Percentiles rank a stretch among this genome's conserved stretches.
phyloP scores from a whole-genome alignment of 345 rosid species.

The Populus pruinosa region DNA sequence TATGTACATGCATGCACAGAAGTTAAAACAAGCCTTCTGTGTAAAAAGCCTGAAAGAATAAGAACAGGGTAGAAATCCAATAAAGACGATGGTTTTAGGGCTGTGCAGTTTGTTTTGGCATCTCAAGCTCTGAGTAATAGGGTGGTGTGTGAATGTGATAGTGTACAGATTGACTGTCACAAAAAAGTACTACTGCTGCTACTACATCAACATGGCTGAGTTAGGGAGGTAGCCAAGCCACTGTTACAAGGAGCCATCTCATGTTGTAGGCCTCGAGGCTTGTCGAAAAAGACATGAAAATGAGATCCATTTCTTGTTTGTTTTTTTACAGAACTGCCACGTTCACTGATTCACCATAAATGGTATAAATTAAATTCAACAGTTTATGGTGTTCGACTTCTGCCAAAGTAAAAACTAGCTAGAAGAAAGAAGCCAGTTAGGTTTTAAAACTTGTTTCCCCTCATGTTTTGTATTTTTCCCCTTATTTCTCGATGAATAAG shows the following conservation, averaged over 20 bases:
- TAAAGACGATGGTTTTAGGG: neutral
- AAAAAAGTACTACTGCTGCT: neutral
- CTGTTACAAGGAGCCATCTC: neutral
- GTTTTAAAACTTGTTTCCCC: neutral
- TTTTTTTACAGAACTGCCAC: neutral
- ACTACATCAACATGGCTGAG: neutral
- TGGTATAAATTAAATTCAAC: slow-evolving; percentile 12
- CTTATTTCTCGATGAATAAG: neutral
- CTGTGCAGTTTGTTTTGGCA: slow-evolving; percentile 5
- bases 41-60: neutral
- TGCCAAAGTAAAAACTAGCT: neutral
- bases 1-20: neutral
- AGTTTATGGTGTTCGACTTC: neutral
- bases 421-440: neutral
- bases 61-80: slow-evolving; percentile 11
- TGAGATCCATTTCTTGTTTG: slow-evolving; percentile 16
- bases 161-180: slow-evolving; percentile 8
- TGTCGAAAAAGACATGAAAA: slow-evolving; percentile 10
- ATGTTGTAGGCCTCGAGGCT: slow-evolving; percentile 7
- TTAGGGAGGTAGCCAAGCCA: neutral
- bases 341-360: slow-evolving; percentile 16
- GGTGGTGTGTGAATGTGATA: neutral
- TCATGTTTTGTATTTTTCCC: neutral
- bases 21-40: neutral
- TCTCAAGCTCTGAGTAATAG: neutral